Evolutionary conservation across 768 basidiomycete genomes (phyloP).

Genomic region (Suillus hirtellus): DNA sequence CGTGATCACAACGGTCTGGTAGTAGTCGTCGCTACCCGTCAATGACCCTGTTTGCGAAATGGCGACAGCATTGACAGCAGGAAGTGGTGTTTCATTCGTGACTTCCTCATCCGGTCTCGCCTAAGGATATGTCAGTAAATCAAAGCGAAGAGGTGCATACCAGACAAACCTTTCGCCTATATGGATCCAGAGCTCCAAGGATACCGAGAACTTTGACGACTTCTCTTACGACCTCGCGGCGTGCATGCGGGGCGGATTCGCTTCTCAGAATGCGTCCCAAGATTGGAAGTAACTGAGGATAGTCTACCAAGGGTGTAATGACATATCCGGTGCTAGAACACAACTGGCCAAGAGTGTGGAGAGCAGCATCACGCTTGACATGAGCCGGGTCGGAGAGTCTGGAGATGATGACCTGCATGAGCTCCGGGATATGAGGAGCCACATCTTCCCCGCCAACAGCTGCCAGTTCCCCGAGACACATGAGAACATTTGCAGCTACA

Average conservation of each 20-base stretch:
- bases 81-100: slow-evolving; percentile 56
- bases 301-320: slow-evolving; percentile 84
- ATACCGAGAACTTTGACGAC: slow-evolving; percentile 95
- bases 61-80: slow-evolving; percentile 68
- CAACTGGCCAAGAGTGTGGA: slow-evolving; percentile 92
- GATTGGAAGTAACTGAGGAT: slow-evolving; percentile 87
- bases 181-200: slow-evolving; percentile 94
- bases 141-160: background rate
- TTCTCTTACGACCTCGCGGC: slow-evolving; percentile 91
- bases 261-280: slow-evolving; percentile 83
- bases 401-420: slow-evolving; percentile 88
- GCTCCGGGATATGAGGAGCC: slow-evolving; percentile 73
- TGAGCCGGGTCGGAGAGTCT: slow-evolving; percentile 89
- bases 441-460: slow-evolving; percentile 94
- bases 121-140: slow-evolving; percentile 30
- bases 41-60: slow-evolving; percentile 59
- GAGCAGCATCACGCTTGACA: slow-evolving; percentile 89
- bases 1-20: slow-evolving; percentile 93
- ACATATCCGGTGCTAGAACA: slow-evolving; percentile 97
- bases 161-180: slow-evolving; percentile 77
- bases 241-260: slow-evolving; percentile 63
- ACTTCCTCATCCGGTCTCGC: slow-evolving; percentile 65
- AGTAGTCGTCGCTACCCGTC: slow-evolving; percentile 88
- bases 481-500: slow-evolving; percentile 89
- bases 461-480: slow-evolving; percentile 92